Percentiles rank a stretch among this genome's conserved stretches.
phyloP scores from a whole-genome alignment of 1,284 basidiomycete species.

The Dichomitus squalens region DNA sequence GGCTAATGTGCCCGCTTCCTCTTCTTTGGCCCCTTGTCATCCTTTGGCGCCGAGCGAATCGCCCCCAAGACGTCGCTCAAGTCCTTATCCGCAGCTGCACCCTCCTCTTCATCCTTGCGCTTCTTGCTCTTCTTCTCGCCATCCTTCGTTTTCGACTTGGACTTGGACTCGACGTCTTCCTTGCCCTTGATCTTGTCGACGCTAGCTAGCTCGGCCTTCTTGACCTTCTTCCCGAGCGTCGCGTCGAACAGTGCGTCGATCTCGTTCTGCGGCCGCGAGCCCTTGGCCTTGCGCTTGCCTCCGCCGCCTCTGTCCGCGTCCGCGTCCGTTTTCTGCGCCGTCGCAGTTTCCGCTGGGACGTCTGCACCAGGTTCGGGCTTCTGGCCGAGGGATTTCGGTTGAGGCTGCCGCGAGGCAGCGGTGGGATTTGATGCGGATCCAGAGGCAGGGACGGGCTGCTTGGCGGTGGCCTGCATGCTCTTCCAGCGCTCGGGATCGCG shows the following conservation, averaged over 20 bases:
- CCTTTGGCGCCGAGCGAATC: conserved; percentile 46
- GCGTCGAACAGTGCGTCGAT: conserved; percentile 72
- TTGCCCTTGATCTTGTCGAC: neutral
- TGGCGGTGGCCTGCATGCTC: conserved; percentile 47
- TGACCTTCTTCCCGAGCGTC: conserved; percentile 57
- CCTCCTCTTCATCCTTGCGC: conserved; percentile 17
- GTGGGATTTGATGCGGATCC: too few species aligned
- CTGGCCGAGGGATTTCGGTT: neutral
- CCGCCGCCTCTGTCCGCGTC: conserved; percentile 7
- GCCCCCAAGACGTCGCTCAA: conserved; percentile 45
- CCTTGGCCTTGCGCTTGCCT: conserved; percentile 22
- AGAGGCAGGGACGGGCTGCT: neutral
- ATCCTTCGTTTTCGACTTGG: neutral
- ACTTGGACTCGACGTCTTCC: neutral
- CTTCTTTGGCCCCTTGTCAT: conserved; percentile 30
- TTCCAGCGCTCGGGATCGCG: conserved; percentile 85
- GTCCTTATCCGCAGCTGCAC: conserved; percentile 30
- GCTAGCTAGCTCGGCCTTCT: conserved; percentile 46
- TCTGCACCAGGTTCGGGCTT: neutral
- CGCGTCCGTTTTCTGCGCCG: neutral
- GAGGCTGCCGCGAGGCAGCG: too few species aligned
- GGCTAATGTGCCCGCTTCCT: conserved; percentile 27
- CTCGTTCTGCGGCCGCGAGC: conserved; percentile 48
- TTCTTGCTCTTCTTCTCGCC: conserved; percentile 24
- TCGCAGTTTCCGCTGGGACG: neutral